Base-by-base conservation (phyloP, 2,329 filamentous ascomycete species). In the Periconia macrospinosa region DNA sequence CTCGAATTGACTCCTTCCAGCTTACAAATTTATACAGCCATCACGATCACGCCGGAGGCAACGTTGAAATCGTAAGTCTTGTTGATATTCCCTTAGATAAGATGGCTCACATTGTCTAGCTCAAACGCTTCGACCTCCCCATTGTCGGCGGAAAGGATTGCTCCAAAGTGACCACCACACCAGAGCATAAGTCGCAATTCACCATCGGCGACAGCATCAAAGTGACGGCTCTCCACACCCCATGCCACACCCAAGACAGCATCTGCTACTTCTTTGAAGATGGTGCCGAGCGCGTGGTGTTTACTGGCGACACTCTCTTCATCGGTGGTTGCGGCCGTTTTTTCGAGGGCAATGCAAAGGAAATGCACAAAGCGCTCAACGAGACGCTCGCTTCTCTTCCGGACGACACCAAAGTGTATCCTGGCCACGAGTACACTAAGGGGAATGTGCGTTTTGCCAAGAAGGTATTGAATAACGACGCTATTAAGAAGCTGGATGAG, bases 371-470 rank as follows among this genome's bases (percentile, higher is more conserved):
- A 64, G 93, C 94, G 0, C 75, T 99, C 66, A 99, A 99, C 75
- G 86, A 91, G 76, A 90, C 87, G 0, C 83, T 99, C 43, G 90
- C 85, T 2, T 77, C 84, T 6, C 78, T 99, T 52, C 93, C 94
- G 0, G 88, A 96, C 63, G 92, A 97, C 65, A 97, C 94, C 1
- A 88, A 88, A 60, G 91, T 99, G 60, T 99, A 91, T 71, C 92
- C 93, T 17, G 94, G 94, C 3, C 94, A 99, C 68, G 94, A 97
- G 75, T 99, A 99, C 78, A 99, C 94, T n/a, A 96, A 94, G 76
- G 84, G 88, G 48, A 99, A 99, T 69, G 91, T 94, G 67, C 91
- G 91, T 72, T 99, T 99, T 70, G 87, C 86, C 45, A 77, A 89
- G 54, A 88, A 87, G 2, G 88, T 97, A 15, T 78, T 88, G 52